phyloP scores from a whole-genome alignment of 2,329 filamentous ascomycete genomes.

The Coniella lustricola region DNA sequence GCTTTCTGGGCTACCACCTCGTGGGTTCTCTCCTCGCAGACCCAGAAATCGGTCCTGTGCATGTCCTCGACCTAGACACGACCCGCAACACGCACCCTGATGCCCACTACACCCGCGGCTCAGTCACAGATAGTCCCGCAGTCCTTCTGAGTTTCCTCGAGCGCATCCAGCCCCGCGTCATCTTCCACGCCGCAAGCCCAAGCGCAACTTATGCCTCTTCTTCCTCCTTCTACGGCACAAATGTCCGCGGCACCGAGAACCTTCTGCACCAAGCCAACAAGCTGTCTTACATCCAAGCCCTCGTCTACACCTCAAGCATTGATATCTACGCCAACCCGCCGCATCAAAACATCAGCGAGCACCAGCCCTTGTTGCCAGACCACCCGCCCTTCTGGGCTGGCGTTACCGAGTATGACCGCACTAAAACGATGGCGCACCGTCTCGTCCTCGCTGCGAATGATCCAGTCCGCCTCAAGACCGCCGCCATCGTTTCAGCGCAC shows the following conservation, averaged over 20 bases:
- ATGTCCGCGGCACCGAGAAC: constrained; percentile 25
- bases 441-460: constrained; percentile 26
- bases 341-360: constrained; percentile 21
- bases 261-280: constrained; percentile 21
- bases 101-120: constrained; percentile 22
- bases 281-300: constrained; percentile 18
- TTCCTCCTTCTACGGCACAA: constrained; percentile 21
- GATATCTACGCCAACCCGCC: constrained; percentile 24
- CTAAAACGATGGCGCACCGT: constrained; percentile 27
- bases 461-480: constrained; percentile 20
- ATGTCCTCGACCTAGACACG: constrained; percentile 24
- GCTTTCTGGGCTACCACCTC: constrained; percentile 28
- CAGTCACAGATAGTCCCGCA: constrained; percentile 20
- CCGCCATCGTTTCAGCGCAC: constrained; percentile 22
- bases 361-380: constrained; percentile 19
- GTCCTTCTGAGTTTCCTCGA: constrained; percentile 19
- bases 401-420: constrained; percentile 22
- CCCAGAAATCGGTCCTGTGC: constrained; percentile 17
- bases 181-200: constrained; percentile 29
- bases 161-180: constrained; percentile 21
- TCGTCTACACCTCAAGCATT: constrained; percentile 28
- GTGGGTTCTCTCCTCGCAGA: constrained; percentile 23
- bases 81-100: constrained; percentile 20
- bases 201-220: constrained; percentile 18
- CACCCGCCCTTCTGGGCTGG: constrained; percentile 3